These are phyloP conservation scores for Beta macrorhiza DNA, from an alignment of 179 eudicot genomes.

Conservation along the genomic window DNA sequence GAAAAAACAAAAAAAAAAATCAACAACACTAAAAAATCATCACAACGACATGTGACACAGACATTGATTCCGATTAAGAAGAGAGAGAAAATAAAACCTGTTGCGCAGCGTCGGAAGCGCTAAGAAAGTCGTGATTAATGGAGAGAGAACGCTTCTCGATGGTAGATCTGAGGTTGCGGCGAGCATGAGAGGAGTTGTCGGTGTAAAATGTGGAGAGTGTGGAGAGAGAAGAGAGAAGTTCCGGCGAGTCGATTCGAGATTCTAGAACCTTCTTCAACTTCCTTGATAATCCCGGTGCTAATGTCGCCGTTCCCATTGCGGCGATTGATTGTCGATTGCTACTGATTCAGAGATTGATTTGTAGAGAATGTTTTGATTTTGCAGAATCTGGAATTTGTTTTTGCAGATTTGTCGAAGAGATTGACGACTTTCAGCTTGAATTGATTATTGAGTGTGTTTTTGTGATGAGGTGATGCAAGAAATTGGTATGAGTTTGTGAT, in stretches of 20 bases:
- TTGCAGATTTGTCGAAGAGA: too few species aligned
- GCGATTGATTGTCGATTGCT: neutral
- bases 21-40: neutral
- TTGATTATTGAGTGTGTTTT: too few species aligned
- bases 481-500: too few species aligned
- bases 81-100: conserved; percentile 41
- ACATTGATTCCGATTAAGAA: neutral
- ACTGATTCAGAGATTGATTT: neutral
- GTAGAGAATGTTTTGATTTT: neutral
- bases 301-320: conserved; percentile 49
- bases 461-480: too few species aligned
- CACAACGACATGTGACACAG: neutral
- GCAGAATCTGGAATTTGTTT: too few species aligned
- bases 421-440: too few species aligned
- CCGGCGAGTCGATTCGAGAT: conserved; percentile 77
- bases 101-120: conserved; percentile 70
- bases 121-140: conserved; percentile 80
- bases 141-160: conserved; percentile 85
- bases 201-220: conserved; percentile 78
- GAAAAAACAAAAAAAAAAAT: conserved; percentile 7
- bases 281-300: conserved; percentile 90
- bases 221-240: conserved; percentile 72
- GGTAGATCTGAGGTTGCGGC: conserved; percentile 92
- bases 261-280: conserved; percentile 95
- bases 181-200: conserved; percentile 67